Conservation (phyloP, 495 filamentous ascomycete genomes). For the Pseudoneurospora amorphoporcata region DNA sequence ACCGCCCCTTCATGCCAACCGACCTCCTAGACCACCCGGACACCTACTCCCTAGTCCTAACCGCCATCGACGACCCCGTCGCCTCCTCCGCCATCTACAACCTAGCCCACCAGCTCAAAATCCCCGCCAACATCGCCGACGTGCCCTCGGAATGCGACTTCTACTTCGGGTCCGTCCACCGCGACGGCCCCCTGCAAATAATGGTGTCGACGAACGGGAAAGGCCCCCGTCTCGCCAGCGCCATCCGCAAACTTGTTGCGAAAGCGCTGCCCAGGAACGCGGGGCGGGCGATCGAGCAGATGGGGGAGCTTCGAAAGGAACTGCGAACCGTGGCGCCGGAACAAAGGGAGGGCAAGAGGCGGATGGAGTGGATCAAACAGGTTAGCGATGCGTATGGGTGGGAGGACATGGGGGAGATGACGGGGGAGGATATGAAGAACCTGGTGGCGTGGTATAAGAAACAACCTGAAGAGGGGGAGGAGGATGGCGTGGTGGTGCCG, state of each 20-base stretch:
- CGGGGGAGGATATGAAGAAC: conserved; percentile 72
- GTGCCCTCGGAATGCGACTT: conserved; percentile 97
- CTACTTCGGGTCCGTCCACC: conserved; percentile 91
- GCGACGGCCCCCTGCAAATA: conserved; percentile 90
- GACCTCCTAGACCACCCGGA: conserved; percentile 62
- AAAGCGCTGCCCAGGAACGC: conserved; percentile 60
- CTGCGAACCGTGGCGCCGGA: conserved; percentile 66
- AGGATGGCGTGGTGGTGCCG: conserved; percentile 38
- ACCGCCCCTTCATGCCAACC: conserved; percentile 68
- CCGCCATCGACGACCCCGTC: conserved; percentile 83
- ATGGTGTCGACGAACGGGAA: conserved; percentile 99
- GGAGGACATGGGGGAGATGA: conserved; percentile 77
- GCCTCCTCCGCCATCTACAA: conserved; percentile 84
- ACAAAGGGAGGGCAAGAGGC: conserved; percentile 64
- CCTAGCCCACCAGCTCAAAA: conserved; percentile 72
- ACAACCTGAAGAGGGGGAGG: conserved; percentile 34
- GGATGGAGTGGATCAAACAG: conserved; percentile 93
- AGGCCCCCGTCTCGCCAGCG: conserved; percentile 81
- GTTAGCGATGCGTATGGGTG: conserved; percentile 82
- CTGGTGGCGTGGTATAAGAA: conserved; percentile 60
- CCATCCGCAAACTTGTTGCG: conserved; percentile 77
- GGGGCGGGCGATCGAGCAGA: conserved; percentile 72
- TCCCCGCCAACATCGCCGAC: conserved; percentile 92
- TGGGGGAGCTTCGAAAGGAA: conserved; percentile 67
- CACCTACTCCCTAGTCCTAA: conserved; percentile 62